phyloP scores from a whole-genome alignment of 2,329 filamentous ascomycete genomes.

The Blumeriella jaapii region DNA sequence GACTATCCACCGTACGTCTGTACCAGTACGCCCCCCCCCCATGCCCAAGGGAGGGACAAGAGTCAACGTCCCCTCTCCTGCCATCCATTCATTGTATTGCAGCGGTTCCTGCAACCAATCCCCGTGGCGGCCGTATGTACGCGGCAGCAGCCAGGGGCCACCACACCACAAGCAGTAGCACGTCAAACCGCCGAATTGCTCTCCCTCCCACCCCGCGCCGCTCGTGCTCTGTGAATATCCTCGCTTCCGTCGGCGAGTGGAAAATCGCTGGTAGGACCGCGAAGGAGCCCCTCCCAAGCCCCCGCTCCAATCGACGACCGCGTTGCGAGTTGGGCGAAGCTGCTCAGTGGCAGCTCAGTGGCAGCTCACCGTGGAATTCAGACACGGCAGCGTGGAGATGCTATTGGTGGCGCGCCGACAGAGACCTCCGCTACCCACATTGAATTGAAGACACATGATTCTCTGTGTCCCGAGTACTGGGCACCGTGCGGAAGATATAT shows the following conservation, averaged over 20 bases:
- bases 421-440: constrained; percentile 16
- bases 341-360: too few species aligned
- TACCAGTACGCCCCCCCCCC: too few species aligned
- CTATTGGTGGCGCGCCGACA: constrained; percentile 13
- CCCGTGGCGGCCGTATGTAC: too few species aligned
- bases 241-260: constrained; percentile 3
- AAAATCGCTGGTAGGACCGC: not conserved
- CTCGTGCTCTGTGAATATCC: not conserved
- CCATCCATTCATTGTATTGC: too few species aligned
- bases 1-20: too few species aligned
- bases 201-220: not conserved
- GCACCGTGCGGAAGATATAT: constrained; percentile 10
- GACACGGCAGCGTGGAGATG: constrained; percentile 7
- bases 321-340: too few species aligned
- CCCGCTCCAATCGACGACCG: not conserved
- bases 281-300: constrained; percentile 1
- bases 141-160: not conserved
- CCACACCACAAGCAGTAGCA: constrained; percentile 1
- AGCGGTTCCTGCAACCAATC: too few species aligned
- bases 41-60: too few species aligned
- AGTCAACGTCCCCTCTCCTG: too few species aligned
- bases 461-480: constrained; percentile 16
- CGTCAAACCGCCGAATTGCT: too few species aligned
- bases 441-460: constrained; percentile 20
- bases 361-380: too few species aligned